Evolutionary conservation across 2,329 filamentous ascomycete genomes (phyloP), one percentile per base, ranked within the genome.

Genomic region (Penicillium polonicum): DNA sequence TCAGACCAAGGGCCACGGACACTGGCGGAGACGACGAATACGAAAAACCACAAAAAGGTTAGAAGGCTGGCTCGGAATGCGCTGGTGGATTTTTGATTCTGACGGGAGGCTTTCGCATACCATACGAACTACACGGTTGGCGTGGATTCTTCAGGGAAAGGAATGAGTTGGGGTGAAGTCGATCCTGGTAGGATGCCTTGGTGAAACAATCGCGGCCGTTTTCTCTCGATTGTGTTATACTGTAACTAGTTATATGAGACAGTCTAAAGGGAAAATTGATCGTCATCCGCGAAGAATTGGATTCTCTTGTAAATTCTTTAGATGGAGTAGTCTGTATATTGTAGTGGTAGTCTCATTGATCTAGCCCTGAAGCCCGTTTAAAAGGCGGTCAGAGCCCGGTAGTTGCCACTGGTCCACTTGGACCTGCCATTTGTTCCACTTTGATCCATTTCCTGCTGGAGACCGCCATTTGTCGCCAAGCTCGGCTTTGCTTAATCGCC

Each of bases 21-120:
- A 36, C 10, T 25, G 56, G 29, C 48, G 44, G 55, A 58, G 52
- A 48, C 48, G 46, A 52, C 42, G 51, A 55, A 54, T 60, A 64
- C 58, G 59, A 64, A 61, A 66, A 64, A 59, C 62, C 62, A 58
- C 64, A 62, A 66, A 63, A 67, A 64, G 60, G 63, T 62, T 67
- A 67, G 65, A 67, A 61, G 60, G 62, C 57, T 64, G 63, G 52
- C 36, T 57, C 54, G 46, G 52, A 50, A 49, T 46, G 52, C 52
- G 45, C 27, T 58, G 56, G 45, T 50, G 56, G 44, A 55, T 58
- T 21, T 50, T 46, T 48, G 27, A 56, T 57, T 58, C 50, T 54
- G 41, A 46, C 48, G 56, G 55, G 52, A 55, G 48, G 50, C 38
- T 55, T 36, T 61, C 57, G 56, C 62, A 61, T 60, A 52, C 23